These are phyloP conservation scores for Gilbertella persicaria DNA, from an alignment of 371 early-diverging fungal species.

Conservation along the genomic window DNA sequence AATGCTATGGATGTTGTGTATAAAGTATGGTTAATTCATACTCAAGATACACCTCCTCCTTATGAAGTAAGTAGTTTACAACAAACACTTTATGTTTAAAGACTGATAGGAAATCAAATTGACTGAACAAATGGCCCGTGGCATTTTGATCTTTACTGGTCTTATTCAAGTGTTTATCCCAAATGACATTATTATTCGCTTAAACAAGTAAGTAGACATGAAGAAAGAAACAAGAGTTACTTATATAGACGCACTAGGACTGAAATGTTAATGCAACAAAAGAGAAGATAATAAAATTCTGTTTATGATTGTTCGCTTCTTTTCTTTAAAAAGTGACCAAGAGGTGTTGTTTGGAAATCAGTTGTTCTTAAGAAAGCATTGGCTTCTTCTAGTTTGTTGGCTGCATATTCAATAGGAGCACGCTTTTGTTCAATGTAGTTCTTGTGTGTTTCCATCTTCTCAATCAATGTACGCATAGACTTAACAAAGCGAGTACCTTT, in stretches of 20 bases:
- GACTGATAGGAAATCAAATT: slow-evolving; percentile 13
- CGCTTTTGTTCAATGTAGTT: slow-evolving; percentile 77
- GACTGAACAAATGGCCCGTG: slow-evolving; percentile 51
- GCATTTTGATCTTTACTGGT: slow-evolving; percentile 80
- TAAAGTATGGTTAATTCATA: slow-evolving; percentile 30
- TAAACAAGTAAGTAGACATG: slow-evolving; percentile 59
- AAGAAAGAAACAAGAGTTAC: background rate
- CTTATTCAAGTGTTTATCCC: slow-evolving; percentile 84
- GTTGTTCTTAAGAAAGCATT: slow-evolving; percentile 57
- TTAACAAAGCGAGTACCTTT: slow-evolving; percentile 71
- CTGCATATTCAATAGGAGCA: slow-evolving; percentile 73
- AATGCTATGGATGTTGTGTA: slow-evolving; percentile 71
- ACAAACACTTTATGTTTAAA: background rate
- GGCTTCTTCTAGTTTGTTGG: slow-evolving; percentile 69
- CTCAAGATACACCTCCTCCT: background rate
- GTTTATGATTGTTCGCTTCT: slow-evolving; percentile 22
- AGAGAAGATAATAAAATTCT: slow-evolving; percentile 5
- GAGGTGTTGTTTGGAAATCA: slow-evolving; percentile 57
- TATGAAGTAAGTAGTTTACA: background rate
- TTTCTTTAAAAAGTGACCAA: slow-evolving; percentile 59
- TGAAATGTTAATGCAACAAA: slow-evolving; percentile 14
- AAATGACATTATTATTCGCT: slow-evolving; percentile 71
- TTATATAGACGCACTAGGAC: slow-evolving; percentile 1
- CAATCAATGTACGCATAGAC: slow-evolving; percentile 75
- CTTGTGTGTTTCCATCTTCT: slow-evolving; percentile 82